These are phyloP conservation scores for Leccinum boreale DNA, from an alignment of 768 basidiomycete genomes.

Conservation along the genomic window DNA sequence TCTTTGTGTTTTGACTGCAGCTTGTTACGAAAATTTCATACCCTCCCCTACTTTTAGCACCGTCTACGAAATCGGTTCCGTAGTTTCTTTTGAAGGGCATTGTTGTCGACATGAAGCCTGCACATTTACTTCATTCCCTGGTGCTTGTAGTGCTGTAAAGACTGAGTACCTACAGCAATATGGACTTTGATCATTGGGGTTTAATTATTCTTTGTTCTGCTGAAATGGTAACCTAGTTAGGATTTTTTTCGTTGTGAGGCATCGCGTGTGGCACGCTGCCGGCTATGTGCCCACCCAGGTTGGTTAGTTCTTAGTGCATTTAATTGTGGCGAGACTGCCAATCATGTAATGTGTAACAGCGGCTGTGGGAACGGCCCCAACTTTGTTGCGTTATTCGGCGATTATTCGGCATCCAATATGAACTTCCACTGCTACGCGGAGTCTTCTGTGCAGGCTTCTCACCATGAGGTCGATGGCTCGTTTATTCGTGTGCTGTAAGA, in stretches of 20 bases:
- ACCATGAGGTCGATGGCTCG: neutral
- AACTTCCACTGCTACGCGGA: neutral
- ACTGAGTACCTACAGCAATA: neutral
- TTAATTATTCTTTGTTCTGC: neutral
- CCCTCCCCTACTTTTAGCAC: constrained; percentile 2
- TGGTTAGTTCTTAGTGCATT: neutral
- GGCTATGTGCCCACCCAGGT: neutral
- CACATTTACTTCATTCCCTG: neutral
- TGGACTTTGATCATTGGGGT: neutral
- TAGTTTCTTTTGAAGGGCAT: neutral
- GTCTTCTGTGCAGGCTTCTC: neutral
- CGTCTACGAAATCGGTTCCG: neutral
- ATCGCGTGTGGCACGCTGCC: neutral
- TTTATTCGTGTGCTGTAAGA: neutral
- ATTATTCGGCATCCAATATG: neutral
- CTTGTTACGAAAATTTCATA: constrained; percentile 11
- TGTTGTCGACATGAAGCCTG: neutral
- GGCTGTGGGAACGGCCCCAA: neutral
- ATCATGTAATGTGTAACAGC: neutral
- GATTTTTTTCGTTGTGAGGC: neutral
- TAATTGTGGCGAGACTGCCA: neutral
- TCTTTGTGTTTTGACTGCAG: constrained; percentile 15
- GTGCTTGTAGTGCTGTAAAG: neutral
- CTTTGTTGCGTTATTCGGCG: neutral
- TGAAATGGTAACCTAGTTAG: neutral